Evolutionary conservation across 2,329 filamentous ascomycete species (phyloP), one percentile per base, ranked within the genome.

Genomic region (Ophiocordyceps robertsii): DNA sequence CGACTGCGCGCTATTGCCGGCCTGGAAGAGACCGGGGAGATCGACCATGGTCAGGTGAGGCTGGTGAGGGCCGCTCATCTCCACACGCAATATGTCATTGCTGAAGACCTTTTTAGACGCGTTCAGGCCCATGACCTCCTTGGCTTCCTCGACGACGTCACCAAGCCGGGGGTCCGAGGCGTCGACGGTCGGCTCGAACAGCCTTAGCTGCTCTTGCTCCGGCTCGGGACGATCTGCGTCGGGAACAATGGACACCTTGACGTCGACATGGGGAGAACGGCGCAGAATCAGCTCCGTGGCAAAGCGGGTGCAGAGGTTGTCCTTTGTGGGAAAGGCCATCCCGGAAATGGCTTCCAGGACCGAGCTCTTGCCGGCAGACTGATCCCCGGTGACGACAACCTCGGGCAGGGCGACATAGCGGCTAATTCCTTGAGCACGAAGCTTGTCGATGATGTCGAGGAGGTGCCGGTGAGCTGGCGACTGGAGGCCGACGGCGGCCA

Each of bases 271-370:
- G 0, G 55, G 17, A 3, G 57, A 58, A 10, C 68, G 66, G 16
- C 76, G 69, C 4, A 82, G 63, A 12, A 77, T 64, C 17, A 82
- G 59, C 53, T 82, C 75, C 0, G 76, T 82, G 0, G 77, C 69
- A 46, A 82, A 82, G 0, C 73, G 66, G 0, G 78, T 82, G 54
- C 77, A 82, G 0, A 80, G 53, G 32, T 67, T 72, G 42, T 73
- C 71, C 21, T 75, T 73, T 9, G 65, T 61, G 0, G 77, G 77
- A 46, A 83, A 82, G 0, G 67, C 65, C 2, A 82, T 66, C 4
- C 73, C 68, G 0, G 77, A 78, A 33, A 83, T 74, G 1, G 75
- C 77, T 50, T 82, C 75, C 0, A 83, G 67, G 0, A 81, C 74
- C 0, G 76, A 80, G 43, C 73, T 79, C 54, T 83, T 83, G 4